phyloP scores from a whole-genome alignment of 1,139 yeast species.

The Taiozyma sp. region DNA sequence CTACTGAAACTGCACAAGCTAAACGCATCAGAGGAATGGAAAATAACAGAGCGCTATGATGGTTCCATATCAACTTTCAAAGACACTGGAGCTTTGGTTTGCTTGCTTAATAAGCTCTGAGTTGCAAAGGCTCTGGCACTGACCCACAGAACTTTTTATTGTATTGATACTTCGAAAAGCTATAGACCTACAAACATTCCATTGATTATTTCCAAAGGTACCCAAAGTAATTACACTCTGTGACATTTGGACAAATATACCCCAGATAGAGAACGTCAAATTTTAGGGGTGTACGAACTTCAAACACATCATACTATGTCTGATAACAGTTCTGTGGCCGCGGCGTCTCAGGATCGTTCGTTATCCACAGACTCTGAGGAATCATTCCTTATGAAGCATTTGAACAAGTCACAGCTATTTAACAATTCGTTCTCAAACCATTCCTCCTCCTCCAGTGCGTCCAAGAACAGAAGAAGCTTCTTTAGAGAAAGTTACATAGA shows the following conservation, averaged over 20 bases:
- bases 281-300: neutral
- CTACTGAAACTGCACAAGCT: neutral
- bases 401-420: conserved; percentile 21
- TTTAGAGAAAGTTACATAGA: conserved; percentile 22
- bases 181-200: neutral
- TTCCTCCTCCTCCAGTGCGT: conserved; percentile 8
- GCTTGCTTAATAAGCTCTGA: neutral
- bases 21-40: neutral
- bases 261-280: neutral
- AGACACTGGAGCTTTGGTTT: neutral
- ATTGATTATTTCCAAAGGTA: neutral
- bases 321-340: conserved; percentile 3
- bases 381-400: conserved; percentile 22
- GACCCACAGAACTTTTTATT: too few species aligned
- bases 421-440: conserved; percentile 9
- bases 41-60: neutral
- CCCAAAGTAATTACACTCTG: neutral
- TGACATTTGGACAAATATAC: neutral
- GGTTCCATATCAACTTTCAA: neutral
- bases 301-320: conserved; percentile 2
- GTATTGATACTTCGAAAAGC: neutral
- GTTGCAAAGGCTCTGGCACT: neutral
- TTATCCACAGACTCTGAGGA: conserved; percentile 25
- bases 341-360: conserved; percentile 9
- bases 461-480: conserved; percentile 14